Evolutionary conservation across 139 green algal genomes (phyloP).

Genomic region (Trebouxia sp.): DNA sequence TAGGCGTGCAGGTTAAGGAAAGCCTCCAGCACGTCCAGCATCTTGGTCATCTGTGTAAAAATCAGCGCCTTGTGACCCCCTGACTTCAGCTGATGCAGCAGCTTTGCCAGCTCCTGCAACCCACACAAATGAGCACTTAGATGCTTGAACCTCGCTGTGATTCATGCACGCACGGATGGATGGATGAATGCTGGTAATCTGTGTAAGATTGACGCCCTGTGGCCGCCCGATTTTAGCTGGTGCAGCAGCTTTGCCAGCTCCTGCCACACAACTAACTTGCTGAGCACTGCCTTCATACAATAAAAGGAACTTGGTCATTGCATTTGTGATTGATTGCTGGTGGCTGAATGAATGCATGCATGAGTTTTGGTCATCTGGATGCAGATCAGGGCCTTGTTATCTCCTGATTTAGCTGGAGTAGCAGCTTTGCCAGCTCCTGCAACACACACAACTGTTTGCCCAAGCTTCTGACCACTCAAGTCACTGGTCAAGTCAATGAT

Average conservation of each 20-base stretch:
- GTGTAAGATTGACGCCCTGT: conserved; percentile 94
- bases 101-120: conserved; percentile 73
- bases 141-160: no score
- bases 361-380: conserved; percentile 89
- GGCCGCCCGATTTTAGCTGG: conserved; percentile 76
- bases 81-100: conserved; percentile 82
- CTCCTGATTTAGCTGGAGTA: conserved; percentile 78
- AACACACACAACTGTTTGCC: no score
- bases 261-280: conserved; percentile 58
- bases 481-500: no score
- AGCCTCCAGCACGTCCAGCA: conserved; percentile 96
- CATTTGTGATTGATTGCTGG: no score
- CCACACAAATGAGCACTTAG: no score
- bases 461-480: no score
- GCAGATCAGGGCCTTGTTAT: conserved; percentile 94
- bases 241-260: conserved; percentile 82
- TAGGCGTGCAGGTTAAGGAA: conserved; percentile 96
- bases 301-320: background rate
- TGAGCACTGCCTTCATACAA: no score
- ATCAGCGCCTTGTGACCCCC: conserved; percentile 90
- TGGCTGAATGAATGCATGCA: no score
- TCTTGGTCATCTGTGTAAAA: conserved; percentile 97
- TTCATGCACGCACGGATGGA: no score
- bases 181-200: conserved; percentile 97
- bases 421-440: conserved; percentile 80